Evolutionary conservation across 805 yeast genomes (phyloP).

Genomic region (Wickerhamomyces bisporus): DNA sequence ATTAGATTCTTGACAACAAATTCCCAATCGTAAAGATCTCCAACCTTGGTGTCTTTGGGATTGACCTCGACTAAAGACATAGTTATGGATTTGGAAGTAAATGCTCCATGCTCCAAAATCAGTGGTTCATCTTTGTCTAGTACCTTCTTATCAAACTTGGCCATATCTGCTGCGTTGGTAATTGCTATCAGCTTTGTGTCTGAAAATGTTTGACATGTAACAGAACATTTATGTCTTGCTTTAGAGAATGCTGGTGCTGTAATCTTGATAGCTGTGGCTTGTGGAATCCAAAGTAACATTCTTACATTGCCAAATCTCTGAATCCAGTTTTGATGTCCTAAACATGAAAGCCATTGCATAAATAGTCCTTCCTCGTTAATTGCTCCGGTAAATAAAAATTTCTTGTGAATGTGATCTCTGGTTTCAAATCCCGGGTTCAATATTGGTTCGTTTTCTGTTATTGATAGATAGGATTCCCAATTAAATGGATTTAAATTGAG

Average conservation of each 20-base stretch:
- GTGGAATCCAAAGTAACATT: constrained; percentile 65
- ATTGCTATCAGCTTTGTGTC: constrained; percentile 54
- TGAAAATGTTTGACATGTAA: constrained; percentile 60
- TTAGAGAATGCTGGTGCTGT: constrained; percentile 48
- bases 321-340: constrained; percentile 68
- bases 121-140: constrained; percentile 27
- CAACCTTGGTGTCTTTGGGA: constrained; percentile 38
- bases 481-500: constrained; percentile 50
- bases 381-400: constrained; percentile 55
- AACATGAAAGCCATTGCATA: constrained; percentile 71
- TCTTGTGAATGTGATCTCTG: constrained; percentile 42
- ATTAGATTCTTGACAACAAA: constrained; percentile 59
- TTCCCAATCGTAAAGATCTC: constrained; percentile 55
- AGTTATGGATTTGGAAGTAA: constrained; percentile 19
- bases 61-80: constrained; percentile 50
- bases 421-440: constrained; percentile 34
- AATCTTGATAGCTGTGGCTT: constrained; percentile 55
- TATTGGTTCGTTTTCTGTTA: constrained; percentile 42
- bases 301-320: constrained; percentile 68
- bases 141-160: constrained; percentile 15
- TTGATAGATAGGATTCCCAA: constrained; percentile 55
- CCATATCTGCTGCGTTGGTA: constrained; percentile 22
- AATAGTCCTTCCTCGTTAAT: constrained; percentile 61
- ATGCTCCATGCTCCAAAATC: constrained; percentile 24
- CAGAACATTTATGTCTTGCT: constrained; percentile 56